Conservation (phyloP, 768 basidiomycete species). For the Suillus paluster region DNA sequence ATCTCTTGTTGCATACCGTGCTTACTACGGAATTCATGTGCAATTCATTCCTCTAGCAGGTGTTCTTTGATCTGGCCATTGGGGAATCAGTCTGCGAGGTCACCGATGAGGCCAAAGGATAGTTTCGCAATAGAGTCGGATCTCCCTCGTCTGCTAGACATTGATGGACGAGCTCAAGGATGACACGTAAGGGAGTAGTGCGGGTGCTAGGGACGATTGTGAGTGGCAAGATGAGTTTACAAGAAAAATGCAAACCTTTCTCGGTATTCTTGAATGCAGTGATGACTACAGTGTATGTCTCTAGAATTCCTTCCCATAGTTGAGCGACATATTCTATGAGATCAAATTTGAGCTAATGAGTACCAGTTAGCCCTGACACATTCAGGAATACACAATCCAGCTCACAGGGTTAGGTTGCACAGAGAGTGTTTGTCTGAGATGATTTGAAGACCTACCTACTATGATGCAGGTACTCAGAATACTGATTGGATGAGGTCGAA, state of each 20-base stretch:
- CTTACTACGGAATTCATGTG: constrained; percentile 71
- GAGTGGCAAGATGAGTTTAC: no score
- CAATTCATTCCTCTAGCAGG: constrained; percentile 81
- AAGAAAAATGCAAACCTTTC: no score
- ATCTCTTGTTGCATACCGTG: constrained; percentile 75
- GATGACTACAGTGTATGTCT: not conserved
- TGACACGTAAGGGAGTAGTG: constrained; percentile 66
- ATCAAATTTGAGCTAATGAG: not conserved
- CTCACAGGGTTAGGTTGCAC: not conserved
- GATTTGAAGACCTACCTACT: no score
- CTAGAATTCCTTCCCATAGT: not conserved
- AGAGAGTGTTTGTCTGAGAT: not conserved
- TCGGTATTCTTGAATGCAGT: not conserved
- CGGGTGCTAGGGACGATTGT: no score
- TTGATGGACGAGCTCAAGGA: constrained; percentile 82
- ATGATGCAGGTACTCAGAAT: no score
- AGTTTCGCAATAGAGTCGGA: constrained; percentile 77
- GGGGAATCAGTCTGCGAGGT: constrained; percentile 88
- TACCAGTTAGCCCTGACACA: not conserved
- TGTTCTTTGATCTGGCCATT: constrained; percentile 79
- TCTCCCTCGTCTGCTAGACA: constrained; percentile 83
- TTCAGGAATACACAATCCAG: not conserved
- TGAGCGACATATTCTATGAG: not conserved
- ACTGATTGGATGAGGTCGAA: no score
- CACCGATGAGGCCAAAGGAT: constrained; percentile 87